phyloP scores from a whole-genome alignment of 176 grass and related monocot genomes.

The Thalia dealbata region DNA sequence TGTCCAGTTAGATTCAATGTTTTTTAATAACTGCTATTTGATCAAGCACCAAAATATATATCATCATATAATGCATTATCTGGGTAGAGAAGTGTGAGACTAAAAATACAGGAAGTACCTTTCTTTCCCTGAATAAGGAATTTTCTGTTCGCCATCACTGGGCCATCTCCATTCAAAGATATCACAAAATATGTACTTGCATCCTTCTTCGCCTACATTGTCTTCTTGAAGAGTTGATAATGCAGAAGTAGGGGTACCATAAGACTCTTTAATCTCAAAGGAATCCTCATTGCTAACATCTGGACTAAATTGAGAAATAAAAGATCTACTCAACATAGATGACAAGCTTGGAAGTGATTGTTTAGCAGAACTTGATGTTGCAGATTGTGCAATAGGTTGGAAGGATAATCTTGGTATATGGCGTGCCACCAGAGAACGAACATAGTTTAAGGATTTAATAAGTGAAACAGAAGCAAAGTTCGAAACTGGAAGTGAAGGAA shows the following conservation, averaged over 20 bases:
- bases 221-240: conserved; percentile 42
- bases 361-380: conserved; percentile 38
- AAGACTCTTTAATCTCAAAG: conserved; percentile 53
- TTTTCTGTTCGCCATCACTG: conserved; percentile 36
- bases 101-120: conserved; percentile 28
- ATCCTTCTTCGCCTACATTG: conserved; percentile 45
- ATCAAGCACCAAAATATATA: conserved; percentile 3
- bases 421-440: conserved; percentile 80
- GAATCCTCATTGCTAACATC: conserved; percentile 55
- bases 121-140: conserved; percentile 45
- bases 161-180: conserved; percentile 88
- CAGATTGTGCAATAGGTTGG: conserved; percentile 47
- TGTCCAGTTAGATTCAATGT: background rate
- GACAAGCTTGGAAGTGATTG: conserved; percentile 65
- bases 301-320: conserved; percentile 57
- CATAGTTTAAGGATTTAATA: conserved; percentile 90
- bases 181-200: conserved; percentile 80
- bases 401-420: conserved; percentile 82
- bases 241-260: conserved; percentile 38
- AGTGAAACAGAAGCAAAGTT: conserved; percentile 71
- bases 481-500: conserved; percentile 38
- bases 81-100: background rate
- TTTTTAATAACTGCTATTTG: conserved; percentile 20
- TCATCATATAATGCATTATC: background rate
- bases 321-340: conserved; percentile 55